phyloP scores from a whole-genome alignment of 169 alveolate genomes.

The Plasmodium falciparum region DNA sequence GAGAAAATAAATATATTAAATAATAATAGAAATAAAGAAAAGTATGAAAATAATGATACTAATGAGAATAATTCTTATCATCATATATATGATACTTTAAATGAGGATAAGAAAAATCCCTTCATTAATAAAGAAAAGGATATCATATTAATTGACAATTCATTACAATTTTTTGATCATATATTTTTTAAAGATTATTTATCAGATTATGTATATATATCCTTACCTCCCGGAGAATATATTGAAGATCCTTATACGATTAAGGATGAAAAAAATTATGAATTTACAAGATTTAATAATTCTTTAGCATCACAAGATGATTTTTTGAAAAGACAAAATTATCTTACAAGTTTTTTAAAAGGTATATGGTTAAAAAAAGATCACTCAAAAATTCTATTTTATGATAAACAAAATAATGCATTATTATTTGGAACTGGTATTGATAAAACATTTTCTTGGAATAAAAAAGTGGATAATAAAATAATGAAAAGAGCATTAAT shows the following conservation, averaged over 20 bases:
- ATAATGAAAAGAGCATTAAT: constrained; percentile 75
- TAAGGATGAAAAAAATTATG: constrained; percentile 77
- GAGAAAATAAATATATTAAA: background rate
- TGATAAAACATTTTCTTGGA: constrained; percentile 79
- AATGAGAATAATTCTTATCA: background rate
- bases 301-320: constrained; percentile 69
- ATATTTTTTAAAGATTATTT: constrained; percentile 77
- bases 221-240: constrained; percentile 79
- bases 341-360: constrained; percentile 59
- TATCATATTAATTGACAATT: constrained; percentile 34
- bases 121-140: constrained; percentile 31
- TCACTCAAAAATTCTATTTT: constrained; percentile 76
- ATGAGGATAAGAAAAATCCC: constrained; percentile 28
- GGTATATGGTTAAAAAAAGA: constrained; percentile 80
- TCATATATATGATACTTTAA: constrained; percentile 18
- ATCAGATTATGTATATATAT: constrained; percentile 74
- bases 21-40: background rate
- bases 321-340: constrained; percentile 51
- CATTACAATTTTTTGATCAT: constrained; percentile 68
- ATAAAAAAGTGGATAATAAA: constrained; percentile 28
- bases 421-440: constrained; percentile 77
- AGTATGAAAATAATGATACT: background rate
- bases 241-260: constrained; percentile 66
- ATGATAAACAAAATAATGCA: constrained; percentile 78
- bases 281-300: constrained; percentile 55